phyloP scores from a whole-genome alignment of 805 yeast genomes.

The Teunomyces stri region DNA sequence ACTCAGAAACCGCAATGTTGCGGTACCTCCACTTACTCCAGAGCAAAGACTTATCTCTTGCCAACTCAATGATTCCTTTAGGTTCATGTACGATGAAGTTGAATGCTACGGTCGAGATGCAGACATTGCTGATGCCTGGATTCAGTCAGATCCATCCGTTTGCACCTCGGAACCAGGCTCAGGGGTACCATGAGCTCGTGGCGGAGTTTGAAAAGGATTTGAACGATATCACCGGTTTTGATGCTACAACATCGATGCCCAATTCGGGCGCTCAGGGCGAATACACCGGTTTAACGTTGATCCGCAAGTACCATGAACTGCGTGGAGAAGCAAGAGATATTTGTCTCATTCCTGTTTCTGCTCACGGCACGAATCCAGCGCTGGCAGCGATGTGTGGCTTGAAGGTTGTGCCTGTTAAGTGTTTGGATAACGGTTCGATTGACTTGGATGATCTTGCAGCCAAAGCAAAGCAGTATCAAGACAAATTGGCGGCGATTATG shows the following conservation, averaged over 20 bases:
- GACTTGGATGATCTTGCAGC: constrained; percentile 72
- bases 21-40: constrained; percentile 86
- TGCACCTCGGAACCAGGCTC: constrained; percentile 85
- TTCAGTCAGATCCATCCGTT: constrained; percentile 89
- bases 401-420: constrained; percentile 89
- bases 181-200: constrained; percentile 77
- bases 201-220: constrained; percentile 78
- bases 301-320: constrained; percentile 69
- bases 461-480: constrained; percentile 69
- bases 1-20: constrained; percentile 92
- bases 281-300: constrained; percentile 88
- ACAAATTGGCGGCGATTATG: constrained; percentile 85
- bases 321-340: constrained; percentile 76
- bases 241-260: constrained; percentile 88
- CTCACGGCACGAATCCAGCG: constrained; percentile 99
- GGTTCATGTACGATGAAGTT: constrained; percentile 99
- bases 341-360: constrained; percentile 93
- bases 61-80: constrained; percentile 94
- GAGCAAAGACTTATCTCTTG: constrained; percentile 83
- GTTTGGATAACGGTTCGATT: constrained; percentile 80
- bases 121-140: constrained; percentile 92
- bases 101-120: constrained; percentile 93
- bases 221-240: constrained; percentile 90
- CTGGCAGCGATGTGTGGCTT: constrained; percentile 97
- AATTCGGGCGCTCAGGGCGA: constrained; percentile 99